These are phyloP conservation scores for Tolypocladium ophioglossoides DNA, from an alignment of 2,329 filamentous ascomycete genomes.

Conservation along the genomic window DNA sequence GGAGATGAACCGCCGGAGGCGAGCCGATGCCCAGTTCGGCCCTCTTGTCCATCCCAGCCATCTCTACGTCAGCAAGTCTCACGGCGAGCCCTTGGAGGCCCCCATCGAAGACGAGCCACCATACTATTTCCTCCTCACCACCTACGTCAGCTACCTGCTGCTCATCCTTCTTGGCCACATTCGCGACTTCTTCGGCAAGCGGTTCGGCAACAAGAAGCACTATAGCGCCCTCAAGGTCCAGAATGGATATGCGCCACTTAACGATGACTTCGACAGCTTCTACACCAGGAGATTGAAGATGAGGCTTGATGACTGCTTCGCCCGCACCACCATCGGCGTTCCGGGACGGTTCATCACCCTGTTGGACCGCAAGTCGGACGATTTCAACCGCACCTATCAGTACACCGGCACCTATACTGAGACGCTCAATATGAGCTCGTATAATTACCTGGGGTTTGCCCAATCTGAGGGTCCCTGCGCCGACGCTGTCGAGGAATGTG, in stretches of 20 bases:
- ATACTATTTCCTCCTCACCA: conserved; percentile 94
- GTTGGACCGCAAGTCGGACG: conserved; percentile 79
- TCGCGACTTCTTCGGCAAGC: conserved; percentile 95
- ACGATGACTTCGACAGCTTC: conserved; percentile 98
- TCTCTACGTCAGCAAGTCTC: conserved; percentile 80
- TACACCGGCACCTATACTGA: conserved; percentile 86
- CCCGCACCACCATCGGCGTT: conserved; percentile 83
- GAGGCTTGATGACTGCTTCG: conserved; percentile 94
- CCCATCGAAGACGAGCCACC: conserved; percentile 91
- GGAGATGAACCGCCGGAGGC: conserved; percentile 65
- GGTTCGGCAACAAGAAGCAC: conserved; percentile 70
- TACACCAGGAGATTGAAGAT: conserved; percentile 89
- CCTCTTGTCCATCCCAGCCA: conserved; percentile 72
- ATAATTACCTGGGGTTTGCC: conserved; percentile 98
- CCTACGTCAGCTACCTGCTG: conserved; percentile 95
- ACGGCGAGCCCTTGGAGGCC: conserved; percentile 67
- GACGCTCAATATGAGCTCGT: conserved; percentile 97
- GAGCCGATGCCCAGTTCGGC: conserved; percentile 82
- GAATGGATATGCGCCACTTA: conserved; percentile 89
- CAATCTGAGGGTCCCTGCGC: conserved; percentile 96
- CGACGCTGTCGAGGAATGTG: conserved; percentile 77
- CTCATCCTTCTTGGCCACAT: conserved; percentile 93
- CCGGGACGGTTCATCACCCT: conserved; percentile 90
- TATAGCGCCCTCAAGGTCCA: conserved; percentile 74
- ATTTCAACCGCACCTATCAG: conserved; percentile 85